Conservation (phyloP, 164 flowering plant species). For the Nymphaea thermarum region DNA sequence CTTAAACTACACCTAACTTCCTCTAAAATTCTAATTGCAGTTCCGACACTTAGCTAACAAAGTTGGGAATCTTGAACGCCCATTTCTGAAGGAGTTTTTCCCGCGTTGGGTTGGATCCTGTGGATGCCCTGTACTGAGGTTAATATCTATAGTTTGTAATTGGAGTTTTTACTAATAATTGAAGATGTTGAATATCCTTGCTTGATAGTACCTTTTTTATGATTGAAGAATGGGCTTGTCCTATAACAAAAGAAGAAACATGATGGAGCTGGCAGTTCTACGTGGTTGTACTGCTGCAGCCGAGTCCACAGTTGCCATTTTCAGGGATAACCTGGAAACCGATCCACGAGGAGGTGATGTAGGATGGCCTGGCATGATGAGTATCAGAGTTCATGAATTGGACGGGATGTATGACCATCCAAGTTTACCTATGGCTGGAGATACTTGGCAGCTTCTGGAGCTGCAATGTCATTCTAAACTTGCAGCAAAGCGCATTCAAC, state of each 20-base stretch:
- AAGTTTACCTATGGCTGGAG: slow-evolving; percentile 86
- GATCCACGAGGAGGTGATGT: slow-evolving; percentile 38
- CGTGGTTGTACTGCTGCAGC: slow-evolving; percentile 66
- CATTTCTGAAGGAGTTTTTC: slow-evolving; percentile 93
- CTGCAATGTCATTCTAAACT: slow-evolving; percentile 84
- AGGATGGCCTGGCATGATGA: slow-evolving; percentile 99
- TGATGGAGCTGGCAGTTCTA: slow-evolving; percentile 70
- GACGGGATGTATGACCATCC: slow-evolving; percentile 99
- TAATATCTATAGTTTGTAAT: not conserved
- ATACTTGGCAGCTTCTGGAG: slow-evolving; percentile 78
- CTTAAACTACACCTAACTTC: not conserved
- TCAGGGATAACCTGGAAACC: slow-evolving; percentile 35
- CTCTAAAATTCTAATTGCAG: slow-evolving; percentile 29
- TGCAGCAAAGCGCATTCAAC: slow-evolving; percentile 72
- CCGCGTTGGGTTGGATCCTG: slow-evolving; percentile 90
- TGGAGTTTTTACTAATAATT: slow-evolving; percentile 1
- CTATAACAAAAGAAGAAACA: slow-evolving; percentile 84
- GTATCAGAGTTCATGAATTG: slow-evolving; percentile 84
- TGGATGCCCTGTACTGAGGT: slow-evolving; percentile 94
- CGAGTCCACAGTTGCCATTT: slow-evolving; percentile 22
- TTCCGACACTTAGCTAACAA: slow-evolving; percentile 89
- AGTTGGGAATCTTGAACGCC: slow-evolving; percentile 97
- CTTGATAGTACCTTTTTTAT: too few species aligned
- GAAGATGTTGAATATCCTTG: not conserved
- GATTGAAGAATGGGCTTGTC: slow-evolving; percentile 59